Conservation (phyloP, 371 early-diverging fungal genomes). For the Actinomortierella ambigua region DNA sequence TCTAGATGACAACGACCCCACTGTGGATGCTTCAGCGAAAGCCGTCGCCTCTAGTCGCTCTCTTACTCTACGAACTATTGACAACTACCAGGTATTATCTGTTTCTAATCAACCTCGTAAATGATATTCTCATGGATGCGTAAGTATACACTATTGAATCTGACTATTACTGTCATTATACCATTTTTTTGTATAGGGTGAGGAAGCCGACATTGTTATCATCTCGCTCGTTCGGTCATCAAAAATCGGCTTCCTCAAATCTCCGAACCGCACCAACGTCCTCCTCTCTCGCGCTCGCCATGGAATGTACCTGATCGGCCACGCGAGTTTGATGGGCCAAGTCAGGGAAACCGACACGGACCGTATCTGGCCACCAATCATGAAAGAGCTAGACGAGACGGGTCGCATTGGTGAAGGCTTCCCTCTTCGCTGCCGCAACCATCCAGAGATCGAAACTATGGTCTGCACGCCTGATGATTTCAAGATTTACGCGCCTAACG, state of each 20-base stretch:
- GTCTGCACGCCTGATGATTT: conserved; percentile 14
- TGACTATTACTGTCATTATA: not conserved
- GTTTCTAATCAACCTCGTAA: too few species aligned
- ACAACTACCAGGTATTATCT: conserved; percentile 14
- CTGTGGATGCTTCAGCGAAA: not conserved
- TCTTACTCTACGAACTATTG: conserved; percentile 1
- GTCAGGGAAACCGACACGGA: too few species aligned
- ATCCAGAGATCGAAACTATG: conserved; percentile 22
- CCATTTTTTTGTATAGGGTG: conserved; percentile 52
- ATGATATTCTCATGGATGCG: too few species aligned
- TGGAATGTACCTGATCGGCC: conserved; percentile 56
- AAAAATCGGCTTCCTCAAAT: conserved; percentile 73
- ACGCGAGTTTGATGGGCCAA: conserved; percentile 27
- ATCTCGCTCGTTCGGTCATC: conserved; percentile 63
- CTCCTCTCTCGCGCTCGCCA: conserved; percentile 66
- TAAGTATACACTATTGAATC: too few species aligned
- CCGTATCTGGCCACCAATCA: conserved; percentile 37
- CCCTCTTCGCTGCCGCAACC: conserved; percentile 41
- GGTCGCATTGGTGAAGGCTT: conserved; percentile 33
- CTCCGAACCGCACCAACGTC: conserved; percentile 75
- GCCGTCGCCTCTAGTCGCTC: not conserved
- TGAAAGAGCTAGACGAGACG: conserved; percentile 10
- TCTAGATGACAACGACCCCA: not conserved
- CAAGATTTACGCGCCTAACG: conserved; percentile 50
- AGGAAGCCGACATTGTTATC: conserved; percentile 69